Base-by-base conservation (phyloP, 306 rosid genomes). In the Prunus davidiana region DNA sequence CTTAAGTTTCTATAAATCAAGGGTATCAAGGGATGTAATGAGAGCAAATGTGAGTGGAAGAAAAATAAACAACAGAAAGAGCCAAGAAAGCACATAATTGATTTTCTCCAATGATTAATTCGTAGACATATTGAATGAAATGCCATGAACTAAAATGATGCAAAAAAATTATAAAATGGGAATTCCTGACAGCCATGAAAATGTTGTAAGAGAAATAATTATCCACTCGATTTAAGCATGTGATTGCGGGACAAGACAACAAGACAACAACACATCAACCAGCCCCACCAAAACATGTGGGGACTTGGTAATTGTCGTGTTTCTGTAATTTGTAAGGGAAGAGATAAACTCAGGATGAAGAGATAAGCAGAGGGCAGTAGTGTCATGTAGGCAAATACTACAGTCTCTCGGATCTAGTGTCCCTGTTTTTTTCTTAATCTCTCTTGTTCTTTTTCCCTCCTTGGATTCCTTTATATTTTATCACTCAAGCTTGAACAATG, bases 301-400 rank as follows among this genome's bases (percentile, higher is more conserved):
- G 91, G 87, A 84, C 91, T 75, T 71, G 78, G 22, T 69, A 78
- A 69, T 71, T 86, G 84, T 83, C 89, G 67, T 83, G 34, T 83
- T 76, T 30, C 69, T 70, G n/a, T 27, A 76, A 67, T 43, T 58
- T 22, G 13, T 46, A 51, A 19, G 28, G 30, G 41, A 69, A 69
- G 66, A 69, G 57, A 75, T 11, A 45, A 54, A 22, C 41, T 27
- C 2, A 27, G 1, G 28, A 27, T 25, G 12, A 18, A 3, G 20
- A 15, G 16, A 3, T 13, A 6, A 71, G 54, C 76, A 73, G 54
- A 34, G 75, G 70, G 76, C 81, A 45, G 72, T 8, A 57, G 79
- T 75, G 19, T 3, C 75, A 32, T 47, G 55, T 22, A 66, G 49
- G 16, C 24, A 80, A 65, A 68, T 56, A 24, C 22, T 76, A 63